Evolutionary conservation across 441 rosid species (phyloP).

Genomic region (Populus hybrid): DNA sequence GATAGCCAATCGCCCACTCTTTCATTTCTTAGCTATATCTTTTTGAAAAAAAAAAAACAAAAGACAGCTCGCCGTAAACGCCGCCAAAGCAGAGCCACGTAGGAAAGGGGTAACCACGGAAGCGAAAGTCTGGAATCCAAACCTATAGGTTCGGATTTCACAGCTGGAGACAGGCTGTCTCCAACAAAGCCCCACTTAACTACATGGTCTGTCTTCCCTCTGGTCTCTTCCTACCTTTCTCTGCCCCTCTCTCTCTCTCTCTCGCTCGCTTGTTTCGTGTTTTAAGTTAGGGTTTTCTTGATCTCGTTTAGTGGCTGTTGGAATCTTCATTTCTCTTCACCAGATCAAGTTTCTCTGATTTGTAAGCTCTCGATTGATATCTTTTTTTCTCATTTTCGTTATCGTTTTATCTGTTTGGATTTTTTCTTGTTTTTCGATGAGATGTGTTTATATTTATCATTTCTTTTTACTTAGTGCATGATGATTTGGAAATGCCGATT

Average conservation of each 20-base stretch:
- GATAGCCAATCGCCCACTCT: not conserved
- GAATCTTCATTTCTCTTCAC: slow-evolving; percentile 26
- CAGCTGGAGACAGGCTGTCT: slow-evolving; percentile 99
- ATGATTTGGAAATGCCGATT: slow-evolving; percentile 12
- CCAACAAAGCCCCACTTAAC: slow-evolving; percentile 89
- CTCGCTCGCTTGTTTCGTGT: slow-evolving; percentile 5
- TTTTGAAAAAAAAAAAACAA: not conserved
- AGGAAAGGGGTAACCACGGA: slow-evolving; percentile 21
- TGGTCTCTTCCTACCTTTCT: not conserved
- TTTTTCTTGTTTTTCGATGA: slow-evolving; percentile 5
- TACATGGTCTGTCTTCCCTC: slow-evolving; percentile 26
- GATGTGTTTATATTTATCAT: slow-evolving; percentile 1
- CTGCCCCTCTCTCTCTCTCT: not conserved
- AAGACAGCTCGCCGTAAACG: slow-evolving; percentile 36
- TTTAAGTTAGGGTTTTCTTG: slow-evolving; percentile 45
- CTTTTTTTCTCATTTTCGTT: slow-evolving; percentile 17
- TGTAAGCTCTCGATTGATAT: slow-evolving; percentile 51
- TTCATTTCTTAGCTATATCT: not conserved
- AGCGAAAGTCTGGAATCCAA: slow-evolving; percentile 22
- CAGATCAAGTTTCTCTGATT: slow-evolving; percentile 52
- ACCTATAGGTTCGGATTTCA: slow-evolving; percentile 46
- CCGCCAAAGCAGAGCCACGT: slow-evolving; percentile 50
- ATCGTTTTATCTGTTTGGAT: not conserved
- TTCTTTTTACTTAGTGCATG: not conserved
- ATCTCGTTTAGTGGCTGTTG: slow-evolving; percentile 29